These are phyloP conservation scores for Fusarium solani-melongenae DNA, from an alignment of 2,329 filamentous ascomycete genomes.

Conservation along the genomic window DNA sequence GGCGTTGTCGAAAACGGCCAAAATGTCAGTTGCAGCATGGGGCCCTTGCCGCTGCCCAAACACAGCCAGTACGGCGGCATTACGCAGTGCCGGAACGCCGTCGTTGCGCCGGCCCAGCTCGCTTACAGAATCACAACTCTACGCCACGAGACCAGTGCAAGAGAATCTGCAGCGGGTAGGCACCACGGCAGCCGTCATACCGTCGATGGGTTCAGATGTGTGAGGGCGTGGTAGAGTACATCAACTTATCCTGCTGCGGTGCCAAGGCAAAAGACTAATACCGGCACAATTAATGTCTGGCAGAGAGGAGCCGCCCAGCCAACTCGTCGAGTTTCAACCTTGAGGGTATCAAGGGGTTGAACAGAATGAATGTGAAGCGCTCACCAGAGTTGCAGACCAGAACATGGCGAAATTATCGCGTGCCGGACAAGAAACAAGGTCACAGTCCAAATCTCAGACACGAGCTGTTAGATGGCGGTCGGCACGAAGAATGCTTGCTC, in stretches of 20 bases:
- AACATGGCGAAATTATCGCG: conserved; percentile 8
- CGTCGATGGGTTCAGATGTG: neutral
- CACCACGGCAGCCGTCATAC: conserved; percentile 2
- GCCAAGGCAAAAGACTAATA: neutral
- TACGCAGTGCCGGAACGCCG: conserved; percentile 33
- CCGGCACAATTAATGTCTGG: neutral
- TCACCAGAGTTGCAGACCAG: conserved; percentile 8
- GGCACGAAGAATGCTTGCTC: neutral
- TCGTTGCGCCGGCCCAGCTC: conserved; percentile 25
- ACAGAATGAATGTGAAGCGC: conserved; percentile 17
- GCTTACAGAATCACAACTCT: conserved; percentile 22
- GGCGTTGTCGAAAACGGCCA: conserved; percentile 11
- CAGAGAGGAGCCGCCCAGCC: neutral
- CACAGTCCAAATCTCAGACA: conserved; percentile 13
- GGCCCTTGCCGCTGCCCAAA: conserved; percentile 33
- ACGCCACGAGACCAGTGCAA: conserved; percentile 16
- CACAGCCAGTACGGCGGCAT: conserved; percentile 27
- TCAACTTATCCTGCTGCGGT: neutral
- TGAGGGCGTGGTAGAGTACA: neutral
- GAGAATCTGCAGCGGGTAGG: conserved; percentile 15
- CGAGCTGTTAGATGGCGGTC: neutral
- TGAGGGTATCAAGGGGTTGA: conserved; percentile 8
- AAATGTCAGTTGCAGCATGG: conserved; percentile 23
- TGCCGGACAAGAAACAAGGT: conserved; percentile 14
- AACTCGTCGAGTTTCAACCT: conserved; percentile 1